Evolutionary conservation across 257 asterid genomes (phyloP), one percentile per base, ranked within the genome.

Genomic region (Voacanga thouarsii): DNA sequence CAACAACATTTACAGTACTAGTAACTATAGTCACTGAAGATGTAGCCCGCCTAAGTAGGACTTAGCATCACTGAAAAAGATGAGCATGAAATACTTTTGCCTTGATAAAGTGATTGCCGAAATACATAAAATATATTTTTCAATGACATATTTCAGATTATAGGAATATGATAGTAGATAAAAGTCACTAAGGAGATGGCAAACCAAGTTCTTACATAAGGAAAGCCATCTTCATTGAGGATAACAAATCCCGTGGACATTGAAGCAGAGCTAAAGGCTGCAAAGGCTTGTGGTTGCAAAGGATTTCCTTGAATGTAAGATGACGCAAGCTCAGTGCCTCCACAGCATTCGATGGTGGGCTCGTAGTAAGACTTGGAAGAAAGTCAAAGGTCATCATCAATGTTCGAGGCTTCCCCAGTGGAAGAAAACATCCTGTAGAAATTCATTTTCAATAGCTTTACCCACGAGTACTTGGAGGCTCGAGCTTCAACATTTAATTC

Each of bases 351-450:
- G 60, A 92, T 51, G 79, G 93, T 79, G 24, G 97, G 99, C 79
- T 84, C 89, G 85, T 95, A 93, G 79, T 55, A 87, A 60, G 92
- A 88, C 88, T 86, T 88, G 43, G 99, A 93, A 16, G 98, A 90
- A 84, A 95, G 98, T 97, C 99, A 95, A 55, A 95, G 96, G 83
- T 91, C 98, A 85, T 95, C 99, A 71, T 95, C 99, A 47, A 92
- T 69, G 47, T 86, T 90, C 21, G 99, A 95, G 84, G 91, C 86
- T 88, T 95, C 99, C 70, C 99, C 99, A 15, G 97, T 95, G 16
- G 96, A 82, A 77, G 78, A 83, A 90, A 93, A 91, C 30, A 70
- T 72, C 90, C 98, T 94, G 89, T 70, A 83, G 60, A 84, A 45
- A 57, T 41, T 69, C 76, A 11, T 50, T 43, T 66, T 79, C 47